A percentile compares a stretch with the other conserved stretches of the same genome.
Evolutionary conservation across 495 filamentous ascomycete species (phyloP).

Genomic region (Podospora tetraspora): DNA sequence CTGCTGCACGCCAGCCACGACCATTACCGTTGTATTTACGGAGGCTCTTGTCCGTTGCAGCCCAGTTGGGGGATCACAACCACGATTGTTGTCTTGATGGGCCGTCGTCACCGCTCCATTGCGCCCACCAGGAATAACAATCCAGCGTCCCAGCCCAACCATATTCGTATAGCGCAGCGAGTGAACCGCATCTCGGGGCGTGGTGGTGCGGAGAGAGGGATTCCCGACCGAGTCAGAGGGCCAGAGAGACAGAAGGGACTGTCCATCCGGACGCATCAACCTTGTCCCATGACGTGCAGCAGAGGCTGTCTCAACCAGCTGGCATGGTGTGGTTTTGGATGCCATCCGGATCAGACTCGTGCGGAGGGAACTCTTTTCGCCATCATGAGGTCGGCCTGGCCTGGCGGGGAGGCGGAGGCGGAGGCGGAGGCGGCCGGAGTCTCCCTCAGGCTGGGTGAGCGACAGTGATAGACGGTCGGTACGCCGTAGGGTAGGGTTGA

Average conservation of each 20-base stretch:
- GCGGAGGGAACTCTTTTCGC: too few relatives aligned
- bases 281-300: constrained; percentile 10
- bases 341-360: not conserved
- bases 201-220: not conserved
- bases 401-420: not conserved
- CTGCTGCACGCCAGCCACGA: not conserved
- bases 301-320: not conserved
- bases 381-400: not conserved
- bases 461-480: not conserved
- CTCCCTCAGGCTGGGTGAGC: not conserved
- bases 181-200: not conserved
- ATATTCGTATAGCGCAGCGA: not conserved
- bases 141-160: not conserved
- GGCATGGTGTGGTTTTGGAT: not conserved
- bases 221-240: not conserved
- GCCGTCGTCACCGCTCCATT: not conserved
- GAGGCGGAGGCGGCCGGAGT: not conserved
- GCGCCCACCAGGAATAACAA: not conserved
- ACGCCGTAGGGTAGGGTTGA: not conserved
- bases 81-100: not conserved
- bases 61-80: not conserved
- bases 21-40: not conserved
- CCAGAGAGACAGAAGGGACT: not conserved
- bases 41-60: constrained; percentile 5
- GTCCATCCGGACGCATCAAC: constrained; percentile 1